Evolutionary conservation across 2,329 filamentous ascomycete genomes (phyloP).

Genomic region (Achaetomium macrosporum): DNA sequence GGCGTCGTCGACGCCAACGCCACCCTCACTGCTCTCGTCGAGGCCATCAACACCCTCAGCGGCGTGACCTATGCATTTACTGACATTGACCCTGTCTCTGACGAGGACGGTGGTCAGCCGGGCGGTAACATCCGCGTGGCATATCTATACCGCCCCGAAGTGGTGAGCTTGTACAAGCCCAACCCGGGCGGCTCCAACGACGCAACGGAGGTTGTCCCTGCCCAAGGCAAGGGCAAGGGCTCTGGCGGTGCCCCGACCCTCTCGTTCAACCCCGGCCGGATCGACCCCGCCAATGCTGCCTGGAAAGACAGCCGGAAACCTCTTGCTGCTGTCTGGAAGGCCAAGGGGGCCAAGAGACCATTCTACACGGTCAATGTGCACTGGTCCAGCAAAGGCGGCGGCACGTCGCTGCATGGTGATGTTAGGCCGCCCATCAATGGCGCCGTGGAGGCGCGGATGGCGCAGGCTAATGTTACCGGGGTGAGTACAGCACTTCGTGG

Average conservation of each 20-base stretch:
- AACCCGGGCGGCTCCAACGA: conserved; percentile 50
- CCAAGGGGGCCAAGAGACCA: conserved; percentile 42
- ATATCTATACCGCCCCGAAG: conserved; percentile 60
- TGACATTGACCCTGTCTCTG: conserved; percentile 54
- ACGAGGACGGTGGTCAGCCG: conserved; percentile 58
- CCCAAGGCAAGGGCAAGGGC: conserved; percentile 19
- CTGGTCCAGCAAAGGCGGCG: conserved; percentile 60
- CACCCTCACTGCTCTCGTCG: conserved; percentile 51
- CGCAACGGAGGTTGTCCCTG: conserved; percentile 52
- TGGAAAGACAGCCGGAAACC: conserved; percentile 62
- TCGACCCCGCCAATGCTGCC: conserved; percentile 55
- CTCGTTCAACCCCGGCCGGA: conserved; percentile 62
- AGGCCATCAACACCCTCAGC: conserved; percentile 44
- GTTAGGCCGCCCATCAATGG: conserved; percentile 60
- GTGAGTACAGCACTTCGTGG: conserved; percentile 31
- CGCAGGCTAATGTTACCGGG: conserved; percentile 54
- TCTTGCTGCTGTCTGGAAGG: conserved; percentile 59
- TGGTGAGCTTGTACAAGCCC: conserved; percentile 53
- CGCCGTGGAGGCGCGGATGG: conserved; percentile 50
- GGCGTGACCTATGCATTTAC: conserved; percentile 53
- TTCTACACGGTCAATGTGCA: conserved; percentile 72
- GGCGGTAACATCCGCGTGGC: conserved; percentile 68
- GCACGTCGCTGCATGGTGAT: conserved; percentile 59
- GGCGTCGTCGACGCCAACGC: conserved; percentile 50
- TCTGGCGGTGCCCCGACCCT: conserved; percentile 33